Evolutionary conservation across 2,329 filamentous ascomycete species (phyloP).

Genomic region (Paracamarosporium sp.): DNA sequence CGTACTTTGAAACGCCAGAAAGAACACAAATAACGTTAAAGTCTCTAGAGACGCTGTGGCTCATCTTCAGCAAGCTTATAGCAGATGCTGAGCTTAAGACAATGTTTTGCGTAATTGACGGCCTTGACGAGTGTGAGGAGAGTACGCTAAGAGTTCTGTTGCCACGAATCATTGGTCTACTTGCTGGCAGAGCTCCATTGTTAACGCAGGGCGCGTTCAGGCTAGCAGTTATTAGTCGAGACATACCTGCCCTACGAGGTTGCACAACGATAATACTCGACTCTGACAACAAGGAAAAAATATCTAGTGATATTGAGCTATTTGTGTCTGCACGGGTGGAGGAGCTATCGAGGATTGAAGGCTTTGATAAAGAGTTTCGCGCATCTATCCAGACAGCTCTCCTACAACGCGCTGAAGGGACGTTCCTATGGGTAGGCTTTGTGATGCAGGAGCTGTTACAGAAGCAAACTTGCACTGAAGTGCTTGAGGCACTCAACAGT

Average conservation of each 20-base stretch:
- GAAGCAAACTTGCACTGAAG: slow-evolving; percentile 13
- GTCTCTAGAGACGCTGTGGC: slow-evolving; percentile 24
- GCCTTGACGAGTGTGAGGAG: slow-evolving; percentile 35
- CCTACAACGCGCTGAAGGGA: slow-evolving; percentile 32
- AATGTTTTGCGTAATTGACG: slow-evolving; percentile 36
- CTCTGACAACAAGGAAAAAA: slow-evolving; percentile 22
- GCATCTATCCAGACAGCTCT: slow-evolving; percentile 20
- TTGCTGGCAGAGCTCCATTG: not conserved
- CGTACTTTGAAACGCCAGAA: slow-evolving; percentile 16
- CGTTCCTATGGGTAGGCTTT: slow-evolving; percentile 44
- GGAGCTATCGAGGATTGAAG: slow-evolving; percentile 19
- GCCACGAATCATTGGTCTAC: slow-evolving; percentile 13
- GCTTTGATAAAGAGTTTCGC: slow-evolving; percentile 13
- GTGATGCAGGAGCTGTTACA: slow-evolving; percentile 23
- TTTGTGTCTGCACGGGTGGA: slow-evolving; percentile 31
- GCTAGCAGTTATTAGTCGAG: slow-evolving; percentile 26
- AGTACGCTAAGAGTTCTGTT: slow-evolving; percentile 10
- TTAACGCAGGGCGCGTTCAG: slow-evolving; percentile 14
- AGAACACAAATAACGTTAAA: slow-evolving; percentile 13
- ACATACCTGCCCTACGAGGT: slow-evolving; percentile 23
- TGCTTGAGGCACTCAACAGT: slow-evolving; percentile 15
- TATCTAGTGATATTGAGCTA: slow-evolving; percentile 29
- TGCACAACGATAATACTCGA: slow-evolving; percentile 34
- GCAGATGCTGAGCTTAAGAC: slow-evolving; percentile 11
- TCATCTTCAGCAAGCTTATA: slow-evolving; percentile 24